Conservation (phyloP, 495 filamentous ascomycete genomes). For the Tetracladium marchalianum region DNA sequence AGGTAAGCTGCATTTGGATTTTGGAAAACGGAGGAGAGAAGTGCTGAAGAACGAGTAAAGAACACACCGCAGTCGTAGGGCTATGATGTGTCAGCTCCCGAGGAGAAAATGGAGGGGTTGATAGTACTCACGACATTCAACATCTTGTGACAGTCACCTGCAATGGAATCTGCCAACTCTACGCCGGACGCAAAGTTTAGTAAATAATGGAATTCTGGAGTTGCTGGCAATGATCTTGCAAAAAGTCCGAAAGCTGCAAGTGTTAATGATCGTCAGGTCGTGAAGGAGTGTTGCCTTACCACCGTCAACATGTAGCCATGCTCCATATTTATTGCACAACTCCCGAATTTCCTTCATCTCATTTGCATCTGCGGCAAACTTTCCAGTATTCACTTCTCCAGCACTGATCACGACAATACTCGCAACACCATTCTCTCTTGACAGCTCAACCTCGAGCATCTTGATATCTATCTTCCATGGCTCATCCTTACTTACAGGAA, state of each 20-base stretch:
- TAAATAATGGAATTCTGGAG: slow-evolving; percentile 49
- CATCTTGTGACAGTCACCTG: slow-evolving; percentile 80
- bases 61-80: slow-evolving; percentile 94
- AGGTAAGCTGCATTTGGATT: slow-evolving; percentile 87
- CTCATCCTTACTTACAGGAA: slow-evolving; percentile 37
- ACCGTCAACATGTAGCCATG: slow-evolving; percentile 89
- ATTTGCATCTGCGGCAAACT: slow-evolving; percentile 56
- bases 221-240: slow-evolving; percentile 50
- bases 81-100: slow-evolving; percentile 20
- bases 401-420: slow-evolving; percentile 71
- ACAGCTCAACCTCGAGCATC: slow-evolving; percentile 39
- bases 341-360: slow-evolving; percentile 55
- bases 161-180: slow-evolving; percentile 81
- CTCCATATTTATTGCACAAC: slow-evolving; percentile 62
- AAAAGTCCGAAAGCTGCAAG: slow-evolving; percentile 74
- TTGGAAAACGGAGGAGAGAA: slow-evolving; percentile 56
- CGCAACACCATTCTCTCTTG: slow-evolving; percentile 41
- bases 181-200: slow-evolving; percentile 49
- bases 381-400: slow-evolving; percentile 86
- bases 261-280: not conserved
- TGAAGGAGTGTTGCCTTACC: slow-evolving; percentile 30
- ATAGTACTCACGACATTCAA: slow-evolving; percentile 63
- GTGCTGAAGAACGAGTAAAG: slow-evolving; percentile 51
- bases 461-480: slow-evolving; percentile 61
- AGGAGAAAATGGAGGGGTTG: not conserved